Evolutionary conservation across 1,139 yeast species (phyloP), one percentile per base, ranked within the genome.

Genomic region (Yamadazyma sp.): DNA sequence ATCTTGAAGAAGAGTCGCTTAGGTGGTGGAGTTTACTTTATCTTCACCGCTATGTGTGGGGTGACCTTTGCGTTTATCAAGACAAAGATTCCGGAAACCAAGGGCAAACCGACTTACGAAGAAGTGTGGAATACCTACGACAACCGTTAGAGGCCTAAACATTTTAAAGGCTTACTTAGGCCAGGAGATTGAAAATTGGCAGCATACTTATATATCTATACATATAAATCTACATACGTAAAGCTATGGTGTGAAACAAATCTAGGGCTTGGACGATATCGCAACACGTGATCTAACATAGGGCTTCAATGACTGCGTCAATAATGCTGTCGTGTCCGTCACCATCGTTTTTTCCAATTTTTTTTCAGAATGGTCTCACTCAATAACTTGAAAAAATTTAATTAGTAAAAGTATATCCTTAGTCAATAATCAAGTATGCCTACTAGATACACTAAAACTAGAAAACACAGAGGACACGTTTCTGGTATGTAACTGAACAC

Each of bases 381-480:
- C 16, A 26, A 11, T 30, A 30, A 17, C 24, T 18, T 30, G 33
- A 30, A 30, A 30, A 30, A 30, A 30, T 18, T 30, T 30, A 16
- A 29, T 18, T 30, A 30, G 33, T 17, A 30, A 17, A 27, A 27
- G 8, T 16, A 29, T 29, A 29, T 29, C 31, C 31, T 29, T 30
- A 30, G 17, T 30, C 24, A 22, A 29, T 37, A 62, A 58, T 51
- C 54, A 58, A 69, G 72, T 75, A 92, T 92, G 98, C 98, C 98
- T 77, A 89, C 98, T 83, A 89, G 98, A 89, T 84, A 87, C 73
- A 87, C 96, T 69, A 89, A 92, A 80, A 92, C 98, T 79, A 89
- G 99, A 87, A 94, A 92, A 84, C 97, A 88, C 87, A 88, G 99
- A 87, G 99, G 99, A 79, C 84, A 94, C 95, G 98, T 92, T 77